These are phyloP conservation scores for Fomes fomentarius DNA, from an alignment of 1,284 basidiomycete species.

Conservation along the genomic window DNA sequence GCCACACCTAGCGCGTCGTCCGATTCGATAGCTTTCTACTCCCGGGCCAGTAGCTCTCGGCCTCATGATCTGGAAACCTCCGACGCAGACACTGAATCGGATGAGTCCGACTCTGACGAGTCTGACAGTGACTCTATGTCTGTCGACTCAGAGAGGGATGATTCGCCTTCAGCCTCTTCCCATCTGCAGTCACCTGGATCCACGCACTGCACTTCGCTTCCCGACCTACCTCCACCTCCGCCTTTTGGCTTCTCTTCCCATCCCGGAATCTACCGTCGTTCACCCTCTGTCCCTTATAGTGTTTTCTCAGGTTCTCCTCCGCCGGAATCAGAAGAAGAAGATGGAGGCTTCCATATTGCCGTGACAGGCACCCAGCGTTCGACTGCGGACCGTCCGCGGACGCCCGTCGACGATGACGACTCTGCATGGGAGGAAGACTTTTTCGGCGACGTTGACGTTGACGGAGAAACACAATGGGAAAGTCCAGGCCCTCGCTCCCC, in stretches of 20 bases:
- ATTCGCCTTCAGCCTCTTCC: constrained; percentile 34
- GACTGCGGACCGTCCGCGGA: constrained; percentile 26
- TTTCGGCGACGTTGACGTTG: constrained; percentile 39
- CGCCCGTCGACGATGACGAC: constrained; percentile 26
- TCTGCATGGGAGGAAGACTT: constrained; percentile 36
- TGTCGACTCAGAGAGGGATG: constrained; percentile 27
- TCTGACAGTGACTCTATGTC: constrained; percentile 35
- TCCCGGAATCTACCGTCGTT: constrained; percentile 45
- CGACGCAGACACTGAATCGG: constrained; percentile 44
- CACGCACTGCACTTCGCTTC: constrained; percentile 51
- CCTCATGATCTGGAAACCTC: constrained; percentile 37
- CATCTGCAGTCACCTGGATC: constrained; percentile 53
- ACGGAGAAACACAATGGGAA: constrained; percentile 56
- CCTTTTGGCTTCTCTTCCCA: constrained; percentile 21
- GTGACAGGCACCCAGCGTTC: constrained; percentile 45
- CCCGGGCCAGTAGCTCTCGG: constrained; percentile 27
- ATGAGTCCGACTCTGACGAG: constrained; percentile 33
- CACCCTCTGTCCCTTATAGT: constrained; percentile 56
- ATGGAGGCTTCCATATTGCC: constrained; percentile 37
- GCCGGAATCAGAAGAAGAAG: constrained; percentile 67
- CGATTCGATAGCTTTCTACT: constrained; percentile 21
- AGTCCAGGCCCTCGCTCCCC: constrained; percentile 63
- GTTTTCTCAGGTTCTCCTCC: constrained; percentile 63
- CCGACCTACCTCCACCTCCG: constrained; percentile 38
- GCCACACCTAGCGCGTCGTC: constrained; percentile 32